Conservation (phyloP, 2,329 filamentous ascomycete species). For the Paraconiothyrium brasiliense region DNA sequence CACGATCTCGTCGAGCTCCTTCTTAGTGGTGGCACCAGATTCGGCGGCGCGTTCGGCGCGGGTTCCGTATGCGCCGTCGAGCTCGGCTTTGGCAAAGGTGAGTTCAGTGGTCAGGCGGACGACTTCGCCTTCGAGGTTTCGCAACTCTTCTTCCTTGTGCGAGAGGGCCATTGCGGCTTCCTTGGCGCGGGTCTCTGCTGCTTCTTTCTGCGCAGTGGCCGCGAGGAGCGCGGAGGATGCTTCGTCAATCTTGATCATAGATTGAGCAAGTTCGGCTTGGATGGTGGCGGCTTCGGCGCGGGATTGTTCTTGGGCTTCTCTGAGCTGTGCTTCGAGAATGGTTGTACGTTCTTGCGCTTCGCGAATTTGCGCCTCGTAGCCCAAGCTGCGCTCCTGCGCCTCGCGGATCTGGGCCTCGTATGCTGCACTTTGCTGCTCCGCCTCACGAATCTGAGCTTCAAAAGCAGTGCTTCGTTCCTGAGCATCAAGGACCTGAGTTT, state of each 20-base stretch:
- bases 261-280: conserved; percentile 47
- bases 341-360: conserved; percentile 45
- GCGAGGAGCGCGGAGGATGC: conserved; percentile 34
- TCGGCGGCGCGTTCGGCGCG: conserved; percentile 74
- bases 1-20: conserved; percentile 66
- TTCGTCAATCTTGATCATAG: conserved; percentile 44
- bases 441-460: conserved; percentile 39
- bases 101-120: conserved; percentile 78
- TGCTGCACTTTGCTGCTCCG: conserved; percentile 38
- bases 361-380: conserved; percentile 44
- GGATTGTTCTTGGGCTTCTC: conserved; percentile 47
- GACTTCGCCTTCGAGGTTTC: conserved; percentile 67
- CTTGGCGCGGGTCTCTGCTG: conserved; percentile 40
- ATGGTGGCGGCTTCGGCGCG: conserved; percentile 46
- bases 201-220: conserved; percentile 42
- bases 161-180: conserved; percentile 41
- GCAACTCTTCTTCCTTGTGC: conserved; percentile 48
- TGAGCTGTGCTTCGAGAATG: conserved; percentile 45
- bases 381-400: conserved; percentile 32
- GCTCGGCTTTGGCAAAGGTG: conserved; percentile 88
- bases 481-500: conserved; percentile 43
- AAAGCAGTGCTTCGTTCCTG: conserved; percentile 37
- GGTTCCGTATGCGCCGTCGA: conserved; percentile 93
- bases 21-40: conserved; percentile 65
- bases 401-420: conserved; percentile 35